phyloP scores from a whole-genome alignment of 352 stramenopile species.

The Globisporangium spinosum region DNA sequence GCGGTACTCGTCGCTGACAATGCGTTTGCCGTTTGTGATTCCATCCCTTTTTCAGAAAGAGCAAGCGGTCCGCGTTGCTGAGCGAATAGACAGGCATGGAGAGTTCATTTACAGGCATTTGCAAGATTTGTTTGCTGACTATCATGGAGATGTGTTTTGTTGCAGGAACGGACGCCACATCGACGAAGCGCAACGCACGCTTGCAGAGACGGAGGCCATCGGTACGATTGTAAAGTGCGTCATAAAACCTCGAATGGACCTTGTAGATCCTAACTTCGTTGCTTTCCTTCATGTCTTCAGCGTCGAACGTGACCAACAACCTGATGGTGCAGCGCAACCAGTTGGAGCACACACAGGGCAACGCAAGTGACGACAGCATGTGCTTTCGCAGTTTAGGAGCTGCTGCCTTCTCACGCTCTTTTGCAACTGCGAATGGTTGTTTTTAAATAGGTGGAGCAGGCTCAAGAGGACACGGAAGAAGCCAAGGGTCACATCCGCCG shows the following conservation, averaged over 20 bases:
- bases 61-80: constrained; percentile 38
- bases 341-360: constrained; percentile 53
- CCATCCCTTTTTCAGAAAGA: constrained; percentile 27
- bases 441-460: constrained; percentile 44
- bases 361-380: constrained; percentile 30
- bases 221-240: constrained; percentile 26
- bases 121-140: background rate
- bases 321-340: constrained; percentile 66
- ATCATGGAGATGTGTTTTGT: background rate
- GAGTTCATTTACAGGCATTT: background rate
- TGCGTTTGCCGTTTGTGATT: background rate
- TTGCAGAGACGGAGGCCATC: constrained; percentile 67
- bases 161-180: constrained; percentile 65
- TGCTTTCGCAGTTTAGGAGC: too few relatives aligned
- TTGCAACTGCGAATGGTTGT: background rate
- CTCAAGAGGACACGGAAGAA: constrained; percentile 59
- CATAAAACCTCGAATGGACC: background rate
- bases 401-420: background rate
- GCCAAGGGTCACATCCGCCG: constrained; percentile 48
- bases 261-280: background rate
- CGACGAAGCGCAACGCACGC: constrained; percentile 64
- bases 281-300: constrained; percentile 18
- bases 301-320: constrained; percentile 66
- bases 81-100: constrained; percentile 39
- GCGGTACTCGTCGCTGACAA: background rate